Conservation (phyloP, 1,139 yeast species). For the Scheffersomyces lignicola region DNA sequence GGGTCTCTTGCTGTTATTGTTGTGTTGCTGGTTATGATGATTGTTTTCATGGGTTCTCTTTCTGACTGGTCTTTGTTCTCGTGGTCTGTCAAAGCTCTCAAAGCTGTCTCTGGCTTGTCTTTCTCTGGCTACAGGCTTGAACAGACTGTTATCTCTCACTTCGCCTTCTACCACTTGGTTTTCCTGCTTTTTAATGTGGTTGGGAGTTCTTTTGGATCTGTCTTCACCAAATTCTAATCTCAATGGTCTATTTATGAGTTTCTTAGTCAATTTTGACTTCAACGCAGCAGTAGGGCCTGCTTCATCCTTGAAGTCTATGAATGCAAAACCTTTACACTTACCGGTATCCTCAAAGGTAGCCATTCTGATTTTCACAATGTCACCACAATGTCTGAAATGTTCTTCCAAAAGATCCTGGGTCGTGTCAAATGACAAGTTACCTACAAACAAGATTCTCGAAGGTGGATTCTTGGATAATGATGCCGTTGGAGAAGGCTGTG, state of each 20-base stretch:
- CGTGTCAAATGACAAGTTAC: conserved; percentile 92
- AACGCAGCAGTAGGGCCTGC: conserved; percentile 83
- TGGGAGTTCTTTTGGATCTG: conserved; percentile 75
- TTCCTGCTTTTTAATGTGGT: conserved; percentile 28
- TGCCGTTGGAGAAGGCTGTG: conserved; percentile 41
- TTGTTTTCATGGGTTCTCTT: conserved; percentile 3
- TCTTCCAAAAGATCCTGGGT: conserved; percentile 74
- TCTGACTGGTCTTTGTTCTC: conserved; percentile 14
- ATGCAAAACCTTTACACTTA: conserved; percentile 95
- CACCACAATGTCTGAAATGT: conserved; percentile 82
- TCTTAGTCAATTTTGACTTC: conserved; percentile 67
- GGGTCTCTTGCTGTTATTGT: conserved; percentile 40
- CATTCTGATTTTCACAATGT: conserved; percentile 80
- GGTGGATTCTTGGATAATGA: conserved; percentile 73
- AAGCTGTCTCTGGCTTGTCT: conserved; percentile 6
- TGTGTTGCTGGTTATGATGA: not conserved
- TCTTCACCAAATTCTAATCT: conserved; percentile 95
- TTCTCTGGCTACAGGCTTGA: conserved; percentile 11
- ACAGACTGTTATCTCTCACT: conserved; percentile 1
- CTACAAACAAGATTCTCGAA: conserved; percentile 84
- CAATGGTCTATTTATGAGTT: conserved; percentile 69
- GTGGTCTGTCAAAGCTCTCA: conserved; percentile 11
- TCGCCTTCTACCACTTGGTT: conserved; percentile 17
- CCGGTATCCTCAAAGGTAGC: conserved; percentile 97
- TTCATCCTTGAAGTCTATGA: conserved; percentile 80